Evolutionary conservation across 2,329 filamentous ascomycete species (phyloP).

Genomic region (Teratosphaeria destructans): DNA sequence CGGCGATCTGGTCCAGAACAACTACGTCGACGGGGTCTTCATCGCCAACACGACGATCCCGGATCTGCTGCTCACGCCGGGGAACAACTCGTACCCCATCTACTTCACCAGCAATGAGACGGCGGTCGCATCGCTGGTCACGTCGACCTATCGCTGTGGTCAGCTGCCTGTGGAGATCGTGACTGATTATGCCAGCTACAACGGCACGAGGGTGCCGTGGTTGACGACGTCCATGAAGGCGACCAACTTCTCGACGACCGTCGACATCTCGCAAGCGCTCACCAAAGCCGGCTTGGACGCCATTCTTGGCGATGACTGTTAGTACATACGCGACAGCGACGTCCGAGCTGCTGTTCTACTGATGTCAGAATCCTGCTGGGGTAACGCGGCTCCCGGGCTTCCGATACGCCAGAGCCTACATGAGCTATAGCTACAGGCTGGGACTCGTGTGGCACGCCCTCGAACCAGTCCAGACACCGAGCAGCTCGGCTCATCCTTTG

Average conservation of each 20-base stretch:
- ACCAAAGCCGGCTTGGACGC: background rate
- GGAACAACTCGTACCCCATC: constrained; percentile 46
- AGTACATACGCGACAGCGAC: background rate
- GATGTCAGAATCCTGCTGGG: background rate
- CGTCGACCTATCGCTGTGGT: constrained; percentile 40
- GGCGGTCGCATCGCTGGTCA: constrained; percentile 31
- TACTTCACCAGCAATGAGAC: constrained; percentile 44
- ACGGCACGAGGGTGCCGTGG: background rate
- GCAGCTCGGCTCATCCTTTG: background rate
- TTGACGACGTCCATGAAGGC: background rate
- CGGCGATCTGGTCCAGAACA: constrained; percentile 55
- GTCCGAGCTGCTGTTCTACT: background rate
- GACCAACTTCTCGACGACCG: background rate
- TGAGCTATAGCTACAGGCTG: background rate
- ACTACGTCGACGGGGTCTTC: constrained; percentile 40
- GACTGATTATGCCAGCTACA: background rate
- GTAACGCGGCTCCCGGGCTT: background rate
- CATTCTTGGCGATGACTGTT: background rate
- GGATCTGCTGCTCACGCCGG: constrained; percentile 49
- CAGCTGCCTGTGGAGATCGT: constrained; percentile 33
- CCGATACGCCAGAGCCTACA: background rate
- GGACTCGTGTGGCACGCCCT: background rate
- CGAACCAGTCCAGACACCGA: background rate
- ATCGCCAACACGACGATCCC: constrained; percentile 50
- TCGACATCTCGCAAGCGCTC: background rate